Evolutionary conservation across 2,329 filamentous ascomycete genomes (phyloP), one percentile per base, ranked within the genome.

Genomic region (Sporothrix brunneoviolacea): DNA sequence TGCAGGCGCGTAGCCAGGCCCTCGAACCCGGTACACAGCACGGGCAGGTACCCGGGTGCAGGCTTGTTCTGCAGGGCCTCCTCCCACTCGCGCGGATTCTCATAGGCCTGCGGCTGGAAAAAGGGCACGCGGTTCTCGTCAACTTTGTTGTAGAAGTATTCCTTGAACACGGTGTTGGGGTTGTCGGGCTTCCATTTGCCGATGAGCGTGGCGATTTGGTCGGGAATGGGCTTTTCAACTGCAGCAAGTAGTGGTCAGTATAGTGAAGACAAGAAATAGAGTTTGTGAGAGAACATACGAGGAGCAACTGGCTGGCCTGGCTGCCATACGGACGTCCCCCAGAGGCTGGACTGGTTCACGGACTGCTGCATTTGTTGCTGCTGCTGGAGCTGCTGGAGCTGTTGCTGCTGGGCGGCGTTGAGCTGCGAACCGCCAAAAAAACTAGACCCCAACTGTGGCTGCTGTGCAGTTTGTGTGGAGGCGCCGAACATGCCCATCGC

Each of bases 111-210:
- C 2, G 86, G 86, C 56, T 83, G 79, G 66, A 86, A 91, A 65
- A 86, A 90, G 10, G 86, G 86, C n/a, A 85, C 83, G 62, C 79
- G 77, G 47, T 80, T 78, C 60, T 86, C 80, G 56, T 86, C 83
- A 55, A 91, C 86, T 58, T 87, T 82, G 69, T 93, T 93, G 75
- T 93, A 94, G 65, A 93, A 88, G 71, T 91, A 91, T 62, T 86
- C 75, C 65, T 88, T 86, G 70, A 93, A 89, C 24, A 79, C 80
- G 60, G 86, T 90, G 62, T 80, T 81, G 19, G 80, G 75, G 64
- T 75, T 78, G 22, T 74, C 67, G 1, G 86, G 82, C 54, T 86
- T 76, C 88, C 88, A 93, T 69, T 91, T 90, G 54, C 80, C 73
- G 47, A 80, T 71, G 36, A 93, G 75, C 22, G 82, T 73, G 54